Conservation (phyloP, 2,329 filamentous ascomycete genomes). For the Pezicula rhizophila region DNA sequence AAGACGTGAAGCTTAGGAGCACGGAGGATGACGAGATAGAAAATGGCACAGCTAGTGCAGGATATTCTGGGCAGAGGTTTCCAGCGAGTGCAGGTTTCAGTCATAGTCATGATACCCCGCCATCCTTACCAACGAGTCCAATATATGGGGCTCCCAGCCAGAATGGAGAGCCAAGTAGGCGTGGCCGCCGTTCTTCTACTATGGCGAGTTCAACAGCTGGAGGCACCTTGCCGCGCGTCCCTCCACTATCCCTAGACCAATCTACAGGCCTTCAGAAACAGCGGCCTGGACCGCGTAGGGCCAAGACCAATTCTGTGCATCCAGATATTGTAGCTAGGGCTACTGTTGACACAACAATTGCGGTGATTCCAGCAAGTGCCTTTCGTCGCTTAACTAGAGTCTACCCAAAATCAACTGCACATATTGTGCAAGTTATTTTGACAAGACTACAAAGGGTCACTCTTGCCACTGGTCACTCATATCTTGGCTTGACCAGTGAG, state of each 20-base stretch:
- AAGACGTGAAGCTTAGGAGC: constrained; percentile 76
- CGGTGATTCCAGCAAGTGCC: constrained; percentile 93
- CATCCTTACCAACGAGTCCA: constrained; percentile 26
- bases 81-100: constrained; percentile 19
- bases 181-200: constrained; percentile 21
- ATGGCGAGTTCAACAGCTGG: constrained; percentile 26
- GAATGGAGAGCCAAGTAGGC: constrained; percentile 50
- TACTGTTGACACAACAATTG: constrained; percentile 94
- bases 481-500: constrained; percentile 85
- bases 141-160: constrained; percentile 23
- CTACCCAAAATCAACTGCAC: constrained; percentile 92
- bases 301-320: constrained; percentile 70
- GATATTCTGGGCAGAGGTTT: constrained; percentile 21
- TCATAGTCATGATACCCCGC: constrained; percentile 22
- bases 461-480: constrained; percentile 87
- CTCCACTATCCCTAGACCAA: constrained; percentile 66
- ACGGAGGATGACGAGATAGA: constrained; percentile 48
- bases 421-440: constrained; percentile 96
- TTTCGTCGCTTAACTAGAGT: constrained; percentile 88
- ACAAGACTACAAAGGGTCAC: constrained; percentile 93
- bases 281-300: constrained; percentile 34
- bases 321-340: constrained; percentile 96
- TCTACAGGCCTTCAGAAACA: constrained; percentile 20
- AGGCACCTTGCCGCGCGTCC: constrained; percentile 53
- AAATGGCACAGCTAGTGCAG: constrained; percentile 30